Evolutionary conservation across 1,139 yeast species (phyloP).

Genomic region (Scheffersomyces titani): DNA sequence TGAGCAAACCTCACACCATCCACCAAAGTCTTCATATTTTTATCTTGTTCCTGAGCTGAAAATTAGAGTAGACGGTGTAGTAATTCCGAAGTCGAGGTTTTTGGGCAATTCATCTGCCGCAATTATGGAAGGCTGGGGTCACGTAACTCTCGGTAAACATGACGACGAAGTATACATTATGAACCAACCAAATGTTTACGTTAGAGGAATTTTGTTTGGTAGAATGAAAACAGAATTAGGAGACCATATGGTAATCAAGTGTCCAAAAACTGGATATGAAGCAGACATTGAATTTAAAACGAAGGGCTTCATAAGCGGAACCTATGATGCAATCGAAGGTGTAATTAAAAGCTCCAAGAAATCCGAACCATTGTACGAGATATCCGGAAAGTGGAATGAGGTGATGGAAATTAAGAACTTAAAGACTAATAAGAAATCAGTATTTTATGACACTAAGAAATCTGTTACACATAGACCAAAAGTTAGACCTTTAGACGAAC

Average conservation of each 20-base stretch:
- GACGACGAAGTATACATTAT: constrained; percentile 60
- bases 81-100: constrained; percentile 84
- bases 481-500: constrained; percentile 78
- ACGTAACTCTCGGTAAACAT: constrained; percentile 67
- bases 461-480: constrained; percentile 59
- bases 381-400: constrained; percentile 94
- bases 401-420: constrained; percentile 68
- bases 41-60: constrained; percentile 79
- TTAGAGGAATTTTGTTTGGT: constrained; percentile 92
- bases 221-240: constrained; percentile 88
- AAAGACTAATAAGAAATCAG: constrained; percentile 47
- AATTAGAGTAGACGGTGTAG: constrained; percentile 86
- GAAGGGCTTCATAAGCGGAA: constrained; percentile 90
- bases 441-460: constrained; percentile 64
- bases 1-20: constrained; percentile 97
- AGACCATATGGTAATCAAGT: constrained; percentile 78
- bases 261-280: constrained; percentile 57
- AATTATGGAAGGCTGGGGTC: constrained; percentile 90
- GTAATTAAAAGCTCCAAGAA: constrained; percentile 53
- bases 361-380: constrained; percentile 60
- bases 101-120: constrained; percentile 97
- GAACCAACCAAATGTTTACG: constrained; percentile 93
- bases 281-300: constrained; percentile 93
- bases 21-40: constrained; percentile 96
- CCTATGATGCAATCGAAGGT: constrained; percentile 89